A percentile compares a stretch with the other conserved stretches of the same genome.
Evolutionary conservation across 352 stramenopile genomes (phyloP).

Genomic region (Halophytophthora polymorphica): DNA sequence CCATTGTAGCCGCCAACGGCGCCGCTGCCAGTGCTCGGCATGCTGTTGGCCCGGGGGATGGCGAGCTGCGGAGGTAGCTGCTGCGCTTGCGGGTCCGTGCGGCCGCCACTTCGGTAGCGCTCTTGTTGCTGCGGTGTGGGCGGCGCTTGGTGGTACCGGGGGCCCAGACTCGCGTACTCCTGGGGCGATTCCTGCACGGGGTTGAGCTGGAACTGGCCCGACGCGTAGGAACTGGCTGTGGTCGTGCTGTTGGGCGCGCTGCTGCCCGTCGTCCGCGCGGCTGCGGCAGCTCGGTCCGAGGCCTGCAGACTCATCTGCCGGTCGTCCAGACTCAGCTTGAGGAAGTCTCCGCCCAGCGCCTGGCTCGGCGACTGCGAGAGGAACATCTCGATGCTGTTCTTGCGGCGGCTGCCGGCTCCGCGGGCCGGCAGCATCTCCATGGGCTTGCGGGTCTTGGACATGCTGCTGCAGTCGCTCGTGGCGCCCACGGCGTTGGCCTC

Average conservation of each 20-base stretch:
- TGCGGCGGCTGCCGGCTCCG: constrained; percentile 37
- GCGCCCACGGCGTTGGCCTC: constrained; percentile 1
- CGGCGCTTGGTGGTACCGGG: constrained; percentile 23
- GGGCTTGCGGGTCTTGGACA: constrained; percentile 10
- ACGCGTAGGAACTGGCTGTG: constrained; percentile 26
- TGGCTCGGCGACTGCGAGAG: constrained; percentile 80
- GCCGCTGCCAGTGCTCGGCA: constrained; percentile 35
- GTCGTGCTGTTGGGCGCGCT: constrained; percentile 4
- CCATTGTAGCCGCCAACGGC: constrained; percentile 27
- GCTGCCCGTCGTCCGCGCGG: not conserved
- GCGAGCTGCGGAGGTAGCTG: constrained; percentile 32
- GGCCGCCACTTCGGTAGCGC: constrained; percentile 17
- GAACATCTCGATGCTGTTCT: constrained; percentile 89
- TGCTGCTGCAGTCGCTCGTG: constrained; percentile 15
- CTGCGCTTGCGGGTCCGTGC: constrained; percentile 7
- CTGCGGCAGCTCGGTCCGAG: constrained; percentile 15
- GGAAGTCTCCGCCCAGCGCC: constrained; percentile 69
- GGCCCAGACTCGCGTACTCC: constrained; percentile 27
- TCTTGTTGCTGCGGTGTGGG: constrained; percentile 23
- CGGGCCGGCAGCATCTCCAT: constrained; percentile 29
- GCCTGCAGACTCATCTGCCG: constrained; percentile 38
- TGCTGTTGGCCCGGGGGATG: constrained; percentile 28
- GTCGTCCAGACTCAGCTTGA: constrained; percentile 74
- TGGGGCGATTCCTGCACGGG: constrained; percentile 37
- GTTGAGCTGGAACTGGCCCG: constrained; percentile 53